Percentiles rank a stretch among this genome's conserved stretches.
Evolutionary conservation across 495 filamentous ascomycete genomes (phyloP).

Genomic region (Penicillium longicatenatum): DNA sequence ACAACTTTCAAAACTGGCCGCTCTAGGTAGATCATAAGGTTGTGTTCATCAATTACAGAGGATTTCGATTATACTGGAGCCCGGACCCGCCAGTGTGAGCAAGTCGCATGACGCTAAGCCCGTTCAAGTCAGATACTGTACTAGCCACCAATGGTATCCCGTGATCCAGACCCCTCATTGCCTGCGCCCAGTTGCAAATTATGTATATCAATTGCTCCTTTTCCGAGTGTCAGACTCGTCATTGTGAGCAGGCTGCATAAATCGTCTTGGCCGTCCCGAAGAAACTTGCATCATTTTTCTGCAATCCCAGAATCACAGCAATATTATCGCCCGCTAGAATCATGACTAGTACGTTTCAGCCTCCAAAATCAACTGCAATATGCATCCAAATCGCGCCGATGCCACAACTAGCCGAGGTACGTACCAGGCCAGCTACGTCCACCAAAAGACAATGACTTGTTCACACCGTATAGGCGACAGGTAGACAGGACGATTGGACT

Average conservation of each 20-base stretch:
- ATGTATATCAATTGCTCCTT: no score
- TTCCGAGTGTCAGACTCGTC: not conserved
- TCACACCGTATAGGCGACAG: slow-evolving; percentile 34
- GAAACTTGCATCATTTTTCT: slow-evolving; percentile 24
- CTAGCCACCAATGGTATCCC: slow-evolving; percentile 25
- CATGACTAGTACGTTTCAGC: slow-evolving; percentile 34
- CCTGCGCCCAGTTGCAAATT: not conserved
- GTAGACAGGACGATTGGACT: slow-evolving; percentile 44
- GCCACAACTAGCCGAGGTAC: slow-evolving; percentile 45
- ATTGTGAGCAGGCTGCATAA: slow-evolving; percentile 40
- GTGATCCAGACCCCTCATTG: not conserved
- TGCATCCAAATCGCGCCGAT: slow-evolving; percentile 37
- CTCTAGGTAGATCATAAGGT: no score
- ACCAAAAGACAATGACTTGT: slow-evolving; percentile 23
- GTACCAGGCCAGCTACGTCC: slow-evolving; percentile 20
- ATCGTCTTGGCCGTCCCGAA: slow-evolving; percentile 10
- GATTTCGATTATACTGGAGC: no score
- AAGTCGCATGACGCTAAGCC: slow-evolving; percentile 40
- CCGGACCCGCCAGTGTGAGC: slow-evolving; percentile 40
- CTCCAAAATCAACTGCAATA: slow-evolving; percentile 29
- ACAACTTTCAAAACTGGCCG: no score
- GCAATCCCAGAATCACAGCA: slow-evolving; percentile 26
- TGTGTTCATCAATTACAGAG: no score
- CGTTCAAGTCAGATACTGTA: slow-evolving; percentile 18
- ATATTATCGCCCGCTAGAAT: slow-evolving; percentile 32